These are phyloP conservation scores for Rhodotorula graminis DNA, from an alignment of 768 basidiomycete species.

Conservation along the genomic window DNA sequence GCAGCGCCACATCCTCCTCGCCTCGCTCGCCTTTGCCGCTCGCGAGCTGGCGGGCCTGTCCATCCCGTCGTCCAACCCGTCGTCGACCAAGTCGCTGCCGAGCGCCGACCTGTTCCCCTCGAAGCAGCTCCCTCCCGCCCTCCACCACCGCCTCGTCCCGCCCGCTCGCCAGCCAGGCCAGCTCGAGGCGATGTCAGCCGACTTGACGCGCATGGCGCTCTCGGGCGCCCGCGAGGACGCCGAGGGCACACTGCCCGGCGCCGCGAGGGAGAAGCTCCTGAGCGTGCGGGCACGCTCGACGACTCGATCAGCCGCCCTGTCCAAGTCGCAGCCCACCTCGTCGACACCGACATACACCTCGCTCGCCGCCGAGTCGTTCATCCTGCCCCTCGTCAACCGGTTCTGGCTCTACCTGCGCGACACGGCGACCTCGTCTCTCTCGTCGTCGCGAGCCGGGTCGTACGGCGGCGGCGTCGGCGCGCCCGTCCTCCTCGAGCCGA, in stretches of 20 bases:
- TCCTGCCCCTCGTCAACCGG: conserved; percentile 82
- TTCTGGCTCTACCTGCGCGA: conserved; percentile 93
- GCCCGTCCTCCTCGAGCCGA: conserved; percentile 71
- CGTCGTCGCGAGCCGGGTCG: conserved; percentile 46
- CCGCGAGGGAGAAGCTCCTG: conserved; percentile 70
- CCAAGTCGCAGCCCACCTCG: background rate
- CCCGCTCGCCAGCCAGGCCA: conserved; percentile 44
- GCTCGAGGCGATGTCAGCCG: conserved; percentile 61
- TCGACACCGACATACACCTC: conserved; percentile 51
- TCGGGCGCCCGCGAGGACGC: conserved; percentile 58
- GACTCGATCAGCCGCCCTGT: background rate
- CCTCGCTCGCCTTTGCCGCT: conserved; percentile 77
- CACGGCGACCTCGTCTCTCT: conserved; percentile 61
- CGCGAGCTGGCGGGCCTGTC: conserved; percentile 64
- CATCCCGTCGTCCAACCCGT: conserved; percentile 33
- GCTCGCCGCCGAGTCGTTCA: conserved; percentile 80
- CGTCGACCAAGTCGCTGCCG: background rate
- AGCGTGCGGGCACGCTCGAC: conserved; percentile 53
- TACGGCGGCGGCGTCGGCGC: conserved; percentile 62
- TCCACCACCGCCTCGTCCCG: conserved; percentile 66
- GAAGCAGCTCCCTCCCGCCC: conserved; percentile 64
- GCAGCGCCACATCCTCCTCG: conserved; percentile 79
- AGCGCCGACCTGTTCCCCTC: conserved; percentile 60
- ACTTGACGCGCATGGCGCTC: conserved; percentile 61
- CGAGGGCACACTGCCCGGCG: conserved; percentile 57